phyloP scores from a whole-genome alignment of 2,329 filamentous ascomycete species.

The Xylaria sp. region DNA sequence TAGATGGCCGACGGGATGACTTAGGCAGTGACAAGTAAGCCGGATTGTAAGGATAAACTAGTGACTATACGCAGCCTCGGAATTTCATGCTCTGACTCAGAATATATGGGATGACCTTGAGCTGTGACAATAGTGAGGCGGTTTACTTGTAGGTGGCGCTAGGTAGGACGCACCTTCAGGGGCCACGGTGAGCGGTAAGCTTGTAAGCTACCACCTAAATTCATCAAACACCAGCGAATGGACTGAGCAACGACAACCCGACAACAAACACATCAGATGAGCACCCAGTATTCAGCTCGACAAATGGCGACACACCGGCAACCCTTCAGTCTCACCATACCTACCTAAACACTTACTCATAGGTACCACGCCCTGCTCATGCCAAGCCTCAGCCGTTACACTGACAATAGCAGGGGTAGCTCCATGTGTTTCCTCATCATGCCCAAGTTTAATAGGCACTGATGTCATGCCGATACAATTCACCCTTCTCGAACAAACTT shows the following conservation, averaged over 20 bases:
- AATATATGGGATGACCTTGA: background rate
- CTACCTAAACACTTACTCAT: background rate
- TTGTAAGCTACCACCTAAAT: background rate
- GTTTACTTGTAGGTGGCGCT: background rate
- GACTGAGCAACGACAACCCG: background rate
- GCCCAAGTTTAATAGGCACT: background rate
- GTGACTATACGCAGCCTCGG: no score
- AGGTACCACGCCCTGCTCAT: background rate
- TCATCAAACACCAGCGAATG: background rate
- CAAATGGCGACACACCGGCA: background rate
- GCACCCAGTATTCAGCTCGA: background rate
- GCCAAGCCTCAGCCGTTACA: no score
- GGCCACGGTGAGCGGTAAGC: background rate
- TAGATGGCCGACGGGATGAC: no score
- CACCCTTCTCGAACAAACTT: background rate
- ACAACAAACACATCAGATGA: background rate
- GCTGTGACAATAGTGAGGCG: background rate
- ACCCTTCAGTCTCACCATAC: background rate
- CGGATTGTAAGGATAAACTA: no score
- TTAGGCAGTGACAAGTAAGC: no score
- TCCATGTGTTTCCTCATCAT: background rate
- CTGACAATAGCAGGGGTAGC: no score
- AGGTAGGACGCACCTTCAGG: background rate
- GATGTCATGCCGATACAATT: constrained; percentile 5
- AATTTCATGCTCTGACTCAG: no score